A percentile compares a stretch with the other conserved stretches of the same genome.
Evolutionary conservation across 2,329 filamentous ascomycete species (phyloP).

Genomic region (Nannizzia gypsea): DNA sequence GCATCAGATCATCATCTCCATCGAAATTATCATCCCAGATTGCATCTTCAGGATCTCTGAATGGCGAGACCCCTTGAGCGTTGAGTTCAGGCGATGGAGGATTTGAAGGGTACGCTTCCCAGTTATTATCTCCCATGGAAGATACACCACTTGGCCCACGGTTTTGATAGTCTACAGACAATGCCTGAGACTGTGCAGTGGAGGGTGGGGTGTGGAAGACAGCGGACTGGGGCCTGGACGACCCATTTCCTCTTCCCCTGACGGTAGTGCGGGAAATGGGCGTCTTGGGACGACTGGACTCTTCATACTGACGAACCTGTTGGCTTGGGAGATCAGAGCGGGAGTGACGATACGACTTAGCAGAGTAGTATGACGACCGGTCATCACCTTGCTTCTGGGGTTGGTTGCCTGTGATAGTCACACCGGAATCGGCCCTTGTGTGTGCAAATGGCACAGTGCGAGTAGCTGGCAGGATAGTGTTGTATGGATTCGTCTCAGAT

Average conservation of each 20-base stretch:
- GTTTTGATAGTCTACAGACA: conserved; percentile 18
- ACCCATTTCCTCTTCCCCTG: conserved; percentile 21
- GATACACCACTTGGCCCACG: conserved; percentile 28
- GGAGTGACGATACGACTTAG: conserved; percentile 27
- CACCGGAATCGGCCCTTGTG: conserved; percentile 55
- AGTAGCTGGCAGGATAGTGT: conserved; percentile 24
- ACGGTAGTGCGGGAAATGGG: conserved; percentile 19
- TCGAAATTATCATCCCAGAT: neutral
- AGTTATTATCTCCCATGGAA: conserved; percentile 26
- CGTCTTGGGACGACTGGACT: conserved; percentile 21
- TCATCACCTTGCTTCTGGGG: conserved; percentile 36
- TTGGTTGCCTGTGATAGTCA: conserved; percentile 36
- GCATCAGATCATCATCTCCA: neutral
- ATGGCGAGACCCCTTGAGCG: conserved; percentile 3
- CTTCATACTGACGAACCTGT: conserved; percentile 21
- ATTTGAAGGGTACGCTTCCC: conserved; percentile 30
- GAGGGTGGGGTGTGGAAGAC: conserved; percentile 22
- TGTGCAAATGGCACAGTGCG: conserved; percentile 65
- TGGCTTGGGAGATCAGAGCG: conserved; percentile 24
- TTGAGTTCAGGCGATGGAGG: conserved; percentile 20
- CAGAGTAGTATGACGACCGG: conserved; percentile 39
- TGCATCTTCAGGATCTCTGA: conserved; percentile 14
- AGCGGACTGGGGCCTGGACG: conserved; percentile 23
- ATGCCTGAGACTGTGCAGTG: conserved; percentile 17
- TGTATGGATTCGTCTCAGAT: conserved; percentile 29